phyloP scores from a whole-genome alignment of 2,329 filamentous ascomycete species.

The Daldinia sp. region DNA sequence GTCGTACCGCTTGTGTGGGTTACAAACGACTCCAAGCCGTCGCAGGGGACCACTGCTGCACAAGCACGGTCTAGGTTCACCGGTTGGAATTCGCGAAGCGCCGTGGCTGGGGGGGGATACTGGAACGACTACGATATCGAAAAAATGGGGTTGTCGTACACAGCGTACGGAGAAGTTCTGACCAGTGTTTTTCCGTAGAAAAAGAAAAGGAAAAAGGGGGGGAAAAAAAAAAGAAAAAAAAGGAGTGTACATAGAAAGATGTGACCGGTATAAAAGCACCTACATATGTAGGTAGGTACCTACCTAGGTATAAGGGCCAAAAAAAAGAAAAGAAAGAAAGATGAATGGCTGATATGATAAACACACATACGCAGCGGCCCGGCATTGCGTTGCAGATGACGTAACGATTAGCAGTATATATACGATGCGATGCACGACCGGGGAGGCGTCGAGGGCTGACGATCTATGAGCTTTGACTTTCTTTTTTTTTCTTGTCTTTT shows the following conservation, averaged over 20 bases:
- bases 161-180: constrained; percentile 38
- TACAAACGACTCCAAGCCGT: constrained; percentile 56
- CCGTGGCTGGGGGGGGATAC: constrained; percentile 52
- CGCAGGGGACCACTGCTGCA: constrained; percentile 49
- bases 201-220: too few relatives aligned
- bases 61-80: constrained; percentile 50
- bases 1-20: constrained; percentile 57
- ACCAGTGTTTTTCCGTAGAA: constrained; percentile 38
- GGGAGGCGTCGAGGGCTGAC: not conserved
- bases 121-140: constrained; percentile 59
- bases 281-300: too few relatives aligned
- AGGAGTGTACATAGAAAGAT: not conserved
- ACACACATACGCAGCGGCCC: not conserved
- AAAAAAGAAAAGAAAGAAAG: not conserved
- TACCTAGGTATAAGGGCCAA: not conserved
- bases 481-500: too few relatives aligned
- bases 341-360: not conserved
- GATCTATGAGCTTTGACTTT: not conserved
- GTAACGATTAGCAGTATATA: not conserved
- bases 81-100: constrained; percentile 45
- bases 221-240: too few relatives aligned
- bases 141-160: constrained; percentile 53
- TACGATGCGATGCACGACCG: not conserved
- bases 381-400: not conserved
- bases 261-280: too few relatives aligned